Conservation (phyloP, 2,329 filamentous ascomycete species). For the Botrytis aclada region DNA sequence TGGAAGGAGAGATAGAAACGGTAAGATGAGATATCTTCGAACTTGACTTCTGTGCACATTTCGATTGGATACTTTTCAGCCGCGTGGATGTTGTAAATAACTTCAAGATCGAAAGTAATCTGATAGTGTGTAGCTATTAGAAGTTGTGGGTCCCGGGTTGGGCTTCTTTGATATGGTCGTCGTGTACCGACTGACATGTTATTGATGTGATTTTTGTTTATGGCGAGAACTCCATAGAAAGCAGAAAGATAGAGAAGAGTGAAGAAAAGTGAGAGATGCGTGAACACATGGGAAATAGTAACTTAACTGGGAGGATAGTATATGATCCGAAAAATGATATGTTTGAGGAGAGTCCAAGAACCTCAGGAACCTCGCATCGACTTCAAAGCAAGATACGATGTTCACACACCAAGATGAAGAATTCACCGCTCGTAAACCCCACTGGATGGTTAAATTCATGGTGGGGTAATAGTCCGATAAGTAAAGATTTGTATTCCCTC, state of each 20-base stretch:
- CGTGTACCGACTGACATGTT: neutral
- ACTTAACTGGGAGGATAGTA: neutral
- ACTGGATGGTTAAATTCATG: neutral
- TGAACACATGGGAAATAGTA: neutral
- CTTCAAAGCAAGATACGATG: neutral
- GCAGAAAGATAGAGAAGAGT: neutral
- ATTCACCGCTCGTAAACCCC: neutral
- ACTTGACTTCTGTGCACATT: neutral
- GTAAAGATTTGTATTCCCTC: neutral
- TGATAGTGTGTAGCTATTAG: neutral
- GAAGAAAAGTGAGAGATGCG: neutral
- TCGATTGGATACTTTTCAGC: neutral
- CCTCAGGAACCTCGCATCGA: neutral
- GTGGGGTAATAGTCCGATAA: constrained; percentile 1
- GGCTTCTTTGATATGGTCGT: neutral
- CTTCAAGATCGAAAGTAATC: neutral
- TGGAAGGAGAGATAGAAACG: neutral
- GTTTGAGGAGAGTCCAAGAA: neutral
- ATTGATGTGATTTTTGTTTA: neutral
- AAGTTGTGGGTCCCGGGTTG: too few relatives aligned
- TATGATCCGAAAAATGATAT: neutral
- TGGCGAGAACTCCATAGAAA: neutral
- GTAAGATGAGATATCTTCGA: neutral
- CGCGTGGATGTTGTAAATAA: neutral
- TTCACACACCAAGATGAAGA: neutral